Evolutionary conservation across 331 rosid genomes (phyloP).

Genomic region (Cydonia oblonga): DNA sequence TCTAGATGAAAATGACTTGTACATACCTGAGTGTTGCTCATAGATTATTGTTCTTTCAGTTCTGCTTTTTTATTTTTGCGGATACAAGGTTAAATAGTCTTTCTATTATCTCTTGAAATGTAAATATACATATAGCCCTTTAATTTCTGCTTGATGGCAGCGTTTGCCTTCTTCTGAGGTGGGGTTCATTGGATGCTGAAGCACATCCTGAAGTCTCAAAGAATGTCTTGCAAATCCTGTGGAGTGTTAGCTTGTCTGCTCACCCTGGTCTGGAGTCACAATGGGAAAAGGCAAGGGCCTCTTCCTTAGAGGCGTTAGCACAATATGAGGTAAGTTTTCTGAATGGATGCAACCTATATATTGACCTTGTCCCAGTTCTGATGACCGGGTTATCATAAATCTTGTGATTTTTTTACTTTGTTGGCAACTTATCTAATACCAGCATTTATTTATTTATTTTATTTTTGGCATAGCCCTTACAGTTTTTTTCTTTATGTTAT

Average conservation of each 20-base stretch:
- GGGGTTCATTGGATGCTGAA: slow-evolving; percentile 97
- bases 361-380: background rate
- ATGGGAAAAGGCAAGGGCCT: slow-evolving; percentile 70
- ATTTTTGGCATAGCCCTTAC: background rate
- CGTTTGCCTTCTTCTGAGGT: slow-evolving; percentile 65
- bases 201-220: slow-evolving; percentile 73
- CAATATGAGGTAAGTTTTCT: slow-evolving; percentile 67
- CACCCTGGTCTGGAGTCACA: slow-evolving; percentile 27
- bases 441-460: background rate
- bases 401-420: background rate
- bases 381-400: slow-evolving; percentile 6
- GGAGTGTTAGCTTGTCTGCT: slow-evolving; percentile 37
- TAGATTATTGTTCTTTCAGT: background rate
- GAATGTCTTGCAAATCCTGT: slow-evolving; percentile 48
- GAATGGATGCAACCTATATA: background rate
- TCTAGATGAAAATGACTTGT: background rate
- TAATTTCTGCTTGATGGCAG: slow-evolving; percentile 43
- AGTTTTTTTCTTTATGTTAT: slow-evolving; percentile 10
- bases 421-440: background rate
- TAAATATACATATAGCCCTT: slow-evolving; percentile 3
- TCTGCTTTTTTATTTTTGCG: background rate
- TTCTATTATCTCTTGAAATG: slow-evolving; percentile 1
- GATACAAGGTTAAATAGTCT: background rate
- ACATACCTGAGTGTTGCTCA: background rate
- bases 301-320: slow-evolving; percentile 60